Evolutionary conservation across 345 rosid genomes (phyloP), one percentile per base, ranked within the genome.

Genomic region (Hibiscus mutabilis): DNA sequence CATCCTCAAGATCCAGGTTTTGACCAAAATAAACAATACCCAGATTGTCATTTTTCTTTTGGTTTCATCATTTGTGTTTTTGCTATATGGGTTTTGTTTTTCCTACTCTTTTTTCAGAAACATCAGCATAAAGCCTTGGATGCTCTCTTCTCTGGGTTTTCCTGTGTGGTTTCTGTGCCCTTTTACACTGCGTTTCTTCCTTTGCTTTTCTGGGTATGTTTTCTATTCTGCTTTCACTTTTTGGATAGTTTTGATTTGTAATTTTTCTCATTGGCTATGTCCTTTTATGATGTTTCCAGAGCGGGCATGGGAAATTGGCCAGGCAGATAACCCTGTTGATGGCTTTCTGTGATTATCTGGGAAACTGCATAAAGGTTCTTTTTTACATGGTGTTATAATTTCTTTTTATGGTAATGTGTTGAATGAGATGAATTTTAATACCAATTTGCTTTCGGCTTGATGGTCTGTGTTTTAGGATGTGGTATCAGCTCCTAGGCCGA

Each of bases 111-210:
- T 24, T 4, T 63, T 71, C 90, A 95, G 99, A 89, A 82, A 73
- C 69, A 76, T 81, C 88, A 82, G 76, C 86, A 87, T 75, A 72
- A 84, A 73, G 63, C 77, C 59, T 73, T 87, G 80, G 99, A 95
- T 85, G 94, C 82, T 76, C 29, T 95, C 56, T 95, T 95, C 83
- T 91, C 93, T 74, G 90, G 70, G 66, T 75, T 91, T 72, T 95
- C 99, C 0, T 92, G 97, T 78, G 89, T 92, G 72, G 99, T 95
- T 75, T 95, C 99, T 27, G 99, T 95, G 22, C 97, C 99, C 12
- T 95, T 95, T 71, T 95, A 95, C 80, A 95, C 99, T 56, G 97
- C 88, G 55, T 95, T 95, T 75, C 90, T 95, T 73, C 99, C 99
- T 78, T 72, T 95, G 79, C 94, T 95, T 59, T 95, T 95, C 80